These are phyloP conservation scores for Articulospora tetracladia DNA, from an alignment of 495 filamentous ascomycete species.

Conservation along the genomic window DNA sequence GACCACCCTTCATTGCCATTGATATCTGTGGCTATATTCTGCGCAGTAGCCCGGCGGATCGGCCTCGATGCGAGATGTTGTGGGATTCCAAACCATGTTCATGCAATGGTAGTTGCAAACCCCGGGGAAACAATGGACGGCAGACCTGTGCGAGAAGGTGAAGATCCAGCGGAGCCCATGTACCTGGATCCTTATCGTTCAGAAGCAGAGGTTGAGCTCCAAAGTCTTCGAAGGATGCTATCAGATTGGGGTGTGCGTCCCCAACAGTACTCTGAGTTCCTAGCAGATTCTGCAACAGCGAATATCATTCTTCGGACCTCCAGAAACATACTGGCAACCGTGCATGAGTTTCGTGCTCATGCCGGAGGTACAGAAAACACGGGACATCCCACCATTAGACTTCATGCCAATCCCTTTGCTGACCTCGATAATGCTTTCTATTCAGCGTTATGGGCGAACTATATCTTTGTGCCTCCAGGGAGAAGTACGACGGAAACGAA, in stretches of 20 bases:
- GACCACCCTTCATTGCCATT: conserved; percentile 73
- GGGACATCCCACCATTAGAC: conserved; percentile 18
- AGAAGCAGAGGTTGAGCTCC: conserved; percentile 57
- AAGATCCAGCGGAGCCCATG: conserved; percentile 49
- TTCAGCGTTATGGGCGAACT: conserved; percentile 72
- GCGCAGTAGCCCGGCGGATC: conserved; percentile 44
- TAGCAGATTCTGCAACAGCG: conserved; percentile 54
- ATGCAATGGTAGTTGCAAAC: conserved; percentile 63
- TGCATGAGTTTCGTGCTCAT: conserved; percentile 33
- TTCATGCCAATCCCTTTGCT: conserved; percentile 32
- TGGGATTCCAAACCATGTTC: conserved; percentile 75
- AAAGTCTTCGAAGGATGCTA: conserved; percentile 56
- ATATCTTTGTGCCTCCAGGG: conserved; percentile 47
- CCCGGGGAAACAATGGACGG: conserved; percentile 62
- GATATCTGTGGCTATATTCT: conserved; percentile 61
- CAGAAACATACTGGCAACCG: conserved; percentile 67
- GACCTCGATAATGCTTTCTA: conserved; percentile 70
- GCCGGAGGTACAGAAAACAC: conserved; percentile 15
- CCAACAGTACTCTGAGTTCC: conserved; percentile 48
- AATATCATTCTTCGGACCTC: conserved; percentile 73
- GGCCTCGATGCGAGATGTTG: conserved; percentile 70
- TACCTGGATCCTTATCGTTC: conserved; percentile 83
- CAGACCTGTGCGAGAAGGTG: conserved; percentile 12
- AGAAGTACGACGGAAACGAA: conserved; percentile 30
- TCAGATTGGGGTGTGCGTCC: conserved; percentile 55